Base-by-base conservation (phyloP, 108 stramenopile species). In the Skeletonema menzelii region DNA sequence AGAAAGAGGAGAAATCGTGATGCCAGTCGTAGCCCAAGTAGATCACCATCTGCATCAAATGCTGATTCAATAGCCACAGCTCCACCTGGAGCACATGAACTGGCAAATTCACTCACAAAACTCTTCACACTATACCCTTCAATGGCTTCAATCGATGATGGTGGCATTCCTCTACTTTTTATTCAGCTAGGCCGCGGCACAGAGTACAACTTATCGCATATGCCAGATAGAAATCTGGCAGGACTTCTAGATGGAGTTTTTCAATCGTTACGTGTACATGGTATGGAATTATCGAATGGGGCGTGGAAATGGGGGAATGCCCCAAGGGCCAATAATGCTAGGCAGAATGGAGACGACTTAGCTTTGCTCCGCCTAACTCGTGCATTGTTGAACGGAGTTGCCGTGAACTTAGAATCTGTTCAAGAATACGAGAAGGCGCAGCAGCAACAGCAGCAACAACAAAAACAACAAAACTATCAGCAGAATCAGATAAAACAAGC, bases 301-400 rank as follows among this genome's bases (percentile, higher is more conserved):
- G 63, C 56, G 37, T 81, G 80, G 80, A 61, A 59, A 49, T 81
- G 80, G 80, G 66, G 58, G 8, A 71, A 44, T 35, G 59, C 73
- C 19, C 17, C 34, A 10, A 49, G 30, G 58, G 30, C 11, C 13
- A 42, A 27, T 22, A 55, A 31, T 22, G 53, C 67, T 37, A 56
- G 56, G 7, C 65, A 73, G 32, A 42, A 20, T 28, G 69, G 59
- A 70, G 72, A 82, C 61, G 65, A 68, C 7, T 69, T 67, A 57
- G 76, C 77, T 24, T 74, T 82, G 30, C 64, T 82, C 30, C 63
- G 77, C 35, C 31, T 88, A 38, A 66, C 86, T 26, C 75, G 90
- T 42, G 77, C 84, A 4, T 56, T 93, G 57, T 63, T 93, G 67
- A 84, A 87, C 80, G 77, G 87, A 22, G 80, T 84, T 12, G 92